Evolutionary conservation across 2,329 filamentous ascomycete species (phyloP).

Genomic region (Fusarium illudens): DNA sequence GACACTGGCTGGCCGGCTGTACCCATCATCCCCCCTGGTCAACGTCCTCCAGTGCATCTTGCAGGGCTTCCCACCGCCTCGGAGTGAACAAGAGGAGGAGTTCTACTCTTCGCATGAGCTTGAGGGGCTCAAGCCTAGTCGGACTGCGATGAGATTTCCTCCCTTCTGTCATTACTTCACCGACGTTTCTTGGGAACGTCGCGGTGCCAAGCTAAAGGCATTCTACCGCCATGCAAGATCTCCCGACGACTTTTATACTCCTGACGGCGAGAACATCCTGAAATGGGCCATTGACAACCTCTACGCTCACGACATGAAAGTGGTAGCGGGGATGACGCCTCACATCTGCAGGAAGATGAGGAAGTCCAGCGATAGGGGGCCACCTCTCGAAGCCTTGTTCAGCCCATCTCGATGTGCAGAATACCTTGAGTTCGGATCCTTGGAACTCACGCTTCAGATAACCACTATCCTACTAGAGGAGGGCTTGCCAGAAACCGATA

Average conservation of each 20-base stretch:
- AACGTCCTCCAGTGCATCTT: slow-evolving; percentile 15
- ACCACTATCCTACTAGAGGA: not conserved
- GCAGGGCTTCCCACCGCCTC: not conserved
- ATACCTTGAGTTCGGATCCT: slow-evolving; percentile 1
- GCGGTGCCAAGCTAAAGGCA: not conserved
- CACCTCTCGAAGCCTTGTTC: not conserved
- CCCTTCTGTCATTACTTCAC: not conserved
- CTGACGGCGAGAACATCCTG: not conserved
- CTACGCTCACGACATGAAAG: not conserved
- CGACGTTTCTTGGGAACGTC: not conserved
- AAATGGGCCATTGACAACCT: slow-evolving; percentile 10
- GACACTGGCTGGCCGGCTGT: not conserved
- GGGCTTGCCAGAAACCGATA: not conserved
- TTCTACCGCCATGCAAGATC: not conserved
- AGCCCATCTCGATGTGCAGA: not conserved
- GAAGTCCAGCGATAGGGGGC: not conserved
- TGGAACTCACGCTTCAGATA: not conserved
- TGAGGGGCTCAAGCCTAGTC: not conserved
- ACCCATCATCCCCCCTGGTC: not conserved
- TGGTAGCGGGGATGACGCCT: not conserved
- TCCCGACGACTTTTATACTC: not conserved
- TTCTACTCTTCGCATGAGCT: not conserved
- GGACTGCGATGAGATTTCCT: not conserved
- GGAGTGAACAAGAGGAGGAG: not conserved
- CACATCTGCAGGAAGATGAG: not conserved